Evolutionary conservation across 2,329 filamentous ascomycete genomes (phyloP).

Genomic region (Colletotrichum higginsianum): DNA sequence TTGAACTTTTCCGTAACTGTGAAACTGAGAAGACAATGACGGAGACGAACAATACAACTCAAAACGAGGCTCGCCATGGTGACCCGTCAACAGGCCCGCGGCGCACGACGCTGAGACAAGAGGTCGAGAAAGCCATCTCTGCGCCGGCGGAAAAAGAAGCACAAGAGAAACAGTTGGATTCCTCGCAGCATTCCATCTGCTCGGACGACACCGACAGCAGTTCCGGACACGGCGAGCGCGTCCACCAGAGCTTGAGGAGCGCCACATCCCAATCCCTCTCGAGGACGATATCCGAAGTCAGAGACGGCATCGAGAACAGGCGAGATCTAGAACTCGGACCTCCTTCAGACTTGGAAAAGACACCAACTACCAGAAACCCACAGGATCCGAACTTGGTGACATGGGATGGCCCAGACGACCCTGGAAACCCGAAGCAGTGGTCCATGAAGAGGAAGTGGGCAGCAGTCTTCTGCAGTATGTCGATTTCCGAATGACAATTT

Average conservation of each 20-base stretch:
- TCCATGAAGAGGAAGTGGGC: conserved; percentile 68
- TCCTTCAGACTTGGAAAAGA: conserved; percentile 45
- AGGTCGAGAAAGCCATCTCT: conserved; percentile 18
- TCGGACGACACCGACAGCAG: conserved; percentile 17
- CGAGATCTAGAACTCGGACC: conserved; percentile 54
- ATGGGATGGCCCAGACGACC: conserved; percentile 69
- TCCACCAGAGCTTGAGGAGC: not conserved
- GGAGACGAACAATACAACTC: not conserved
- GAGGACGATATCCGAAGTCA: conserved; percentile 55
- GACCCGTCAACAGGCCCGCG: not conserved
- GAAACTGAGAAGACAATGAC: not conserved
- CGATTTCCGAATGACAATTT: not conserved
- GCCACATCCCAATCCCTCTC: conserved; percentile 46
- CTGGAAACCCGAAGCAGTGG: conserved; percentile 71
- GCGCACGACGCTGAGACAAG: conserved; percentile 28
- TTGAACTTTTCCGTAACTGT: not conserved
- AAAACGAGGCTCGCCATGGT: not conserved
- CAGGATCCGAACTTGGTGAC: conserved; percentile 59
- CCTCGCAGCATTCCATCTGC: conserved; percentile 17
- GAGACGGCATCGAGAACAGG: conserved; percentile 56
- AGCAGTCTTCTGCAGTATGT: conserved; percentile 59
- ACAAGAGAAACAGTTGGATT: not conserved
- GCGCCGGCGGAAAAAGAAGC: conserved; percentile 11
- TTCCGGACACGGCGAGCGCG: conserved; percentile 14
- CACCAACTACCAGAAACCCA: conserved; percentile 31